A percentile compares a stretch with the other conserved stretches of the same genome.
Conservation (phyloP, 1,284 basidiomycete genomes). For the Cutaneotrichosporon cavernicola region DNA sequence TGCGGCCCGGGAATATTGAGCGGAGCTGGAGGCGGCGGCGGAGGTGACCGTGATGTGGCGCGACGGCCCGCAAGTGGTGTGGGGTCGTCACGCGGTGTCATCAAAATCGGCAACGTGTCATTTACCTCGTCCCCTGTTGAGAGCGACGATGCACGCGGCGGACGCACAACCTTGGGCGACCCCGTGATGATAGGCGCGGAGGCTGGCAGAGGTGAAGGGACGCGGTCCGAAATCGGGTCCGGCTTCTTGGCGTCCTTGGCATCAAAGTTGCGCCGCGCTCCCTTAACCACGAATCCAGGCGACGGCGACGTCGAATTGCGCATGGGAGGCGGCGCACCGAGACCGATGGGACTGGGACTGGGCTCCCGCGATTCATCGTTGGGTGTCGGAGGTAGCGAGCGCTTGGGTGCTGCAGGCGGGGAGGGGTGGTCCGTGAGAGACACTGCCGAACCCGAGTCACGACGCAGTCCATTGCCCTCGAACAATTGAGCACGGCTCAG, state of each 20-base stretch:
- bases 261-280: background rate
- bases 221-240: background rate
- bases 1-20: slow-evolving; percentile 16
- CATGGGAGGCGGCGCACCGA: background rate
- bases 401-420: background rate
- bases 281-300: slow-evolving; percentile 8
- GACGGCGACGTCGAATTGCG: background rate
- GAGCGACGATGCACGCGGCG: slow-evolving; percentile 1
- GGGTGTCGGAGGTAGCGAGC: background rate
- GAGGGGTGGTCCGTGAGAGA: slow-evolving; percentile 18
- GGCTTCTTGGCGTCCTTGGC: background rate
- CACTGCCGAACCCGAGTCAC: slow-evolving; percentile 17
- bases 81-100: background rate
- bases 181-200: background rate
- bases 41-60: background rate
- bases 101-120: background rate
- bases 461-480: slow-evolving; percentile 3
- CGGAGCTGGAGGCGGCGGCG: background rate
- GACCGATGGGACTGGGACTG: slow-evolving; percentile 5
- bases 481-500: slow-evolving; percentile 19
- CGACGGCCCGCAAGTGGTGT: background rate
- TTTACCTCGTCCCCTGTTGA: background rate
- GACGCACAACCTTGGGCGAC: slow-evolving; percentile 5
- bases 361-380: background rate
- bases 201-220: background rate